Conservation (phyloP, 2,329 filamentous ascomycete species). For the Monascus ruber region DNA sequence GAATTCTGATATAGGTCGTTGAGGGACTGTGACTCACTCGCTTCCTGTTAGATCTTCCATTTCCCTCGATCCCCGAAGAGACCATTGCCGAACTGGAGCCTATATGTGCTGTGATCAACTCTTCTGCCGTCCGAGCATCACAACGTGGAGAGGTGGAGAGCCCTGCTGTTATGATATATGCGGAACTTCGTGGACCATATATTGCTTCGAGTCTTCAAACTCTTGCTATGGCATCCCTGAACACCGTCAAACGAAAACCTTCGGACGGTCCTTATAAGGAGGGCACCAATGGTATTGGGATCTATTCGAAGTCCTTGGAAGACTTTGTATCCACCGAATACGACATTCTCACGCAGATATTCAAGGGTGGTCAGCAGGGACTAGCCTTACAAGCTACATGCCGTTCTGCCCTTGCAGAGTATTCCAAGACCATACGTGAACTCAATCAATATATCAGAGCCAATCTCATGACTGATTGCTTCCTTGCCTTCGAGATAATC, state of each 20-base stretch:
- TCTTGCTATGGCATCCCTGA: slow-evolving; percentile 73
- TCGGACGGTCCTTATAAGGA: slow-evolving; percentile 74
- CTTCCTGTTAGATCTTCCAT: slow-evolving; percentile 46
- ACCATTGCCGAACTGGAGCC: slow-evolving; percentile 63
- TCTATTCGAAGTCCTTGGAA: slow-evolving; percentile 79
- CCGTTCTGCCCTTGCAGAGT: slow-evolving; percentile 64
- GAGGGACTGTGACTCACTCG: slow-evolving; percentile 7
- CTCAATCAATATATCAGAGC: slow-evolving; percentile 80
- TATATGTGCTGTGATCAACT: slow-evolving; percentile 66
- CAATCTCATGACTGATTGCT: slow-evolving; percentile 84
- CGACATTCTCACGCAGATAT: slow-evolving; percentile 79
- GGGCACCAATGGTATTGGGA: slow-evolving; percentile 82
- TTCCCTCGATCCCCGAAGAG: slow-evolving; percentile 68
- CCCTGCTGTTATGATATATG: slow-evolving; percentile 69
- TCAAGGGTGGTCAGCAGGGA: slow-evolving; percentile 74
- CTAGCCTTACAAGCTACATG: slow-evolving; percentile 69
- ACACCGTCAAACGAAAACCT: slow-evolving; percentile 64
- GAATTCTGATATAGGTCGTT: slow-evolving; percentile 1
- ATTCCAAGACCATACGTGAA: slow-evolving; percentile 75
- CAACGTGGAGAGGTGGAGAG: slow-evolving; percentile 47
- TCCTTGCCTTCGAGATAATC: slow-evolving; percentile 86
- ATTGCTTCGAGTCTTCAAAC: slow-evolving; percentile 73
- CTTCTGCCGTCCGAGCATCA: slow-evolving; percentile 44
- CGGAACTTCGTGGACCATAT: slow-evolving; percentile 76
- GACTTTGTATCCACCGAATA: slow-evolving; percentile 80